Conservation (phyloP, 2,329 filamentous ascomycete species). For the Trichoderma atrobrunneum region DNA sequence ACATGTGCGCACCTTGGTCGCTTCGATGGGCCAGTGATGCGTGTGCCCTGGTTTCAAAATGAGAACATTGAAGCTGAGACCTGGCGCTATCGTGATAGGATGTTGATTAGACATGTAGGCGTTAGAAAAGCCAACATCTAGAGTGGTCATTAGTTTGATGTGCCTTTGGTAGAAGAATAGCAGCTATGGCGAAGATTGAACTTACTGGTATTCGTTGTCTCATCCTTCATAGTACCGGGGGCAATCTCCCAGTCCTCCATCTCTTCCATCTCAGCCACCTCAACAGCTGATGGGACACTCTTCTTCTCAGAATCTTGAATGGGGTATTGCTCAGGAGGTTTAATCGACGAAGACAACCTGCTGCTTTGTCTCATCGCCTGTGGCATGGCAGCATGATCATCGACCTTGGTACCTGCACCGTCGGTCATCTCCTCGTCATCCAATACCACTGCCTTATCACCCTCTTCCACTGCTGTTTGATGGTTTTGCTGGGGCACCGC, state of each 20-base stretch:
- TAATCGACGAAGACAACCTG: background rate
- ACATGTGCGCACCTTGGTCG: conserved; percentile 37
- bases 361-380: background rate
- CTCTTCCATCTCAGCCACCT: conserved; percentile 24
- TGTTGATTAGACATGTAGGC: conserved; percentile 39
- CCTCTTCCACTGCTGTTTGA: background rate
- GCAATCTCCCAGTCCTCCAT: conserved; percentile 48
- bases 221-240: conserved; percentile 39
- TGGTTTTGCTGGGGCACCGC: too few relatives aligned
- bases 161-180: background rate
- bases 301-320: background rate
- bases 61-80: conserved; percentile 41
- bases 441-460: background rate
- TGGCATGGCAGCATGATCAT: background rate
- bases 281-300: background rate
- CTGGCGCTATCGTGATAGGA: conserved; percentile 36
- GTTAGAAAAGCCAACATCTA: conserved; percentile 45
- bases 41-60: conserved; percentile 39
- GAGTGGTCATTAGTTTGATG: background rate
- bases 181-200: background rate
- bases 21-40: conserved; percentile 31
- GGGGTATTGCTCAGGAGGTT: background rate
- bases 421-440: background rate
- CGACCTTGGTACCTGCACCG: background rate
- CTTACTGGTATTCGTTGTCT: conserved; percentile 36